Evolutionary conservation across 495 filamentous ascomycete species (phyloP).

Genomic region (Aspergillus bridgeri): DNA sequence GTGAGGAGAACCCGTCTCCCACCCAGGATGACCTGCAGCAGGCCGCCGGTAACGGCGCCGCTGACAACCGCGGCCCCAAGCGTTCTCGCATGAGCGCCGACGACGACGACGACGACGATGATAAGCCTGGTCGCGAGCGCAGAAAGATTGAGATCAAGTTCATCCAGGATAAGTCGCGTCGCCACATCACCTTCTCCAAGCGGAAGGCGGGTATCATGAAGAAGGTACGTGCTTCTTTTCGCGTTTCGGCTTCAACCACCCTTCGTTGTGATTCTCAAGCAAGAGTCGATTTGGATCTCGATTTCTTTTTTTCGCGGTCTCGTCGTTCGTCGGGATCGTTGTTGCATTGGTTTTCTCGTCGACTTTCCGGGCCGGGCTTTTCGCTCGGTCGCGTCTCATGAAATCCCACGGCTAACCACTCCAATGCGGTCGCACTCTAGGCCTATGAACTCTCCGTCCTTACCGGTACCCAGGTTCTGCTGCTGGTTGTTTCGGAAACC

Average conservation of each 20-base stretch:
- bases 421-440: conserved; percentile 45
- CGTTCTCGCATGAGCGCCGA: conserved; percentile 82
- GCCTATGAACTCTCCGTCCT: conserved; percentile 97
- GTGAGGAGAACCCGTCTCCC: conserved; percentile 47
- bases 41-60: conserved; percentile 49
- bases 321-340: background rate
- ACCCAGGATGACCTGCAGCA: conserved; percentile 52
- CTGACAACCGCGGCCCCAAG: conserved; percentile 81
- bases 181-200: conserved; percentile 99
- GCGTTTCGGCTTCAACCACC: conserved; percentile 21
- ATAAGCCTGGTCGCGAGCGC: conserved; percentile 96
- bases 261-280: conserved; percentile 9
- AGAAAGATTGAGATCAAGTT: conserved; percentile 99
- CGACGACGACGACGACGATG: conserved; percentile 97
- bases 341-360: background rate
- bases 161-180: conserved; percentile 99
- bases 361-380: background rate
- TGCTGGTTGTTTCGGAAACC: conserved; percentile 97
- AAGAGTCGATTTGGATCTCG: conserved; percentile 3
- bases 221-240: conserved; percentile 68
- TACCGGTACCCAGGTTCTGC: conserved; percentile 94
- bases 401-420: conserved; percentile 8
- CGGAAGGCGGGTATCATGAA: conserved; percentile 99
- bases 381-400: background rate
- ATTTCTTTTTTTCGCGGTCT: conserved; percentile 15